Evolutionary conservation across 164 flowering plant species (phyloP).

Genomic region (Amborella trichopoda): DNA sequence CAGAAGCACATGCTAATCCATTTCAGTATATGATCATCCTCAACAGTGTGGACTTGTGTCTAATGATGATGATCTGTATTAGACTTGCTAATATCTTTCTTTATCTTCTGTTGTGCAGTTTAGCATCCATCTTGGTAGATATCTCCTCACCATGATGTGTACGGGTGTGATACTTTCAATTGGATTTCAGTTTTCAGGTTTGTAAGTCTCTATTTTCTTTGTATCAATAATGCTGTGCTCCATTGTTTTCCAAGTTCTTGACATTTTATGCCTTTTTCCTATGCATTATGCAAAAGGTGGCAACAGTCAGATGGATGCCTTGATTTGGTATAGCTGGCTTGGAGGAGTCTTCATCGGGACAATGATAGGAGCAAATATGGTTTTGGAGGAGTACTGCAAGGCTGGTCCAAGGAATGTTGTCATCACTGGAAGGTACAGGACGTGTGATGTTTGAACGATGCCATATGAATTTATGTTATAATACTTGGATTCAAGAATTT

Average conservation of each 20-base stretch:
- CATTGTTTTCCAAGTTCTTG: neutral
- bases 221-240: neutral
- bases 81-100: too few relatives aligned
- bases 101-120: conserved; percentile 18
- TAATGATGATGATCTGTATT: too few relatives aligned
- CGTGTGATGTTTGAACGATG: too few relatives aligned
- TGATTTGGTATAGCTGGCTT: conserved; percentile 99
- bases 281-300: conserved; percentile 44
- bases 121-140: conserved; percentile 73
- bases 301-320: conserved; percentile 59
- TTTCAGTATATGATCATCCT: too few relatives aligned
- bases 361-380: conserved; percentile 93
- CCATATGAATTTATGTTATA: neutral
- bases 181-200: conserved; percentile 92
- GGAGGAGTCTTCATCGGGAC: conserved; percentile 94
- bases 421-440: conserved; percentile 90
- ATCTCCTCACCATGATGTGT: conserved; percentile 86
- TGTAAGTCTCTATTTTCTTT: conserved; percentile 3
- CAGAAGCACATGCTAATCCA: too few relatives aligned
- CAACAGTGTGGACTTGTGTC: too few relatives aligned
- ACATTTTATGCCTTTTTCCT: neutral
- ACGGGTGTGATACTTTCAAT: conserved; percentile 74
- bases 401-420: conserved; percentile 94
- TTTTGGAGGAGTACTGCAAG: conserved; percentile 72
- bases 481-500: neutral